A percentile compares a stretch with the other conserved stretches of the same genome.
phyloP scores from a whole-genome alignment of 331 rosid species.

The Cydonia oblonga region DNA sequence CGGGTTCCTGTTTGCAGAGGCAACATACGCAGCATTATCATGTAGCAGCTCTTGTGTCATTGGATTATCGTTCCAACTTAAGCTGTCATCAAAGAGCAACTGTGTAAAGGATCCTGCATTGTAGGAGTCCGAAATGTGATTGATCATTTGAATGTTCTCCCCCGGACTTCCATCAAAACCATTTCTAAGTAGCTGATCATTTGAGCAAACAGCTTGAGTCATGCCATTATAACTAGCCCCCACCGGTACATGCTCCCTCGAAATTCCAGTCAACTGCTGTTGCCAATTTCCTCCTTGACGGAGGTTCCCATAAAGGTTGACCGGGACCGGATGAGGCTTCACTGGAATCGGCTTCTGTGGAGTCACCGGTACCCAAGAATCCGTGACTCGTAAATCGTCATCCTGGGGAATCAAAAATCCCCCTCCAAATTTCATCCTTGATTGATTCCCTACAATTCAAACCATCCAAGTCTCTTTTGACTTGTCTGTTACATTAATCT shows the following conservation, averaged over 20 bases:
- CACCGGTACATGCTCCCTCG: neutral
- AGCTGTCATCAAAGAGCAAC: slow-evolving; percentile 15
- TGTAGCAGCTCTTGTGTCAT: slow-evolving; percentile 11
- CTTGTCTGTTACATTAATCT: neutral
- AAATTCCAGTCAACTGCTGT: slow-evolving; percentile 10
- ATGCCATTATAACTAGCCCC: slow-evolving; percentile 13
- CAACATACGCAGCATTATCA: slow-evolving; percentile 15
- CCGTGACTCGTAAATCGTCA: slow-evolving; percentile 15
- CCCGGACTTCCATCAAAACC: slow-evolving; percentile 8
- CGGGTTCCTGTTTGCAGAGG: slow-evolving; percentile 20
- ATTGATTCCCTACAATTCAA: slow-evolving; percentile 13
- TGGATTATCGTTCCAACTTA: neutral
- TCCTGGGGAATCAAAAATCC: slow-evolving; percentile 21
- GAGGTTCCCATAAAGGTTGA: slow-evolving; percentile 20
- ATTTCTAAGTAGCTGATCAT: slow-evolving; percentile 6
- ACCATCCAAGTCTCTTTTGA: neutral
- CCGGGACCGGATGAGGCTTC: slow-evolving; percentile 20
- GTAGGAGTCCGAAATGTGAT: slow-evolving; percentile 26
- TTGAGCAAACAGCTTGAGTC: neutral
- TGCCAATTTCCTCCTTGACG: slow-evolving; percentile 20
- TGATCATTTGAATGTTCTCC: slow-evolving; percentile 10
- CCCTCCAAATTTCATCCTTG: slow-evolving; percentile 32
- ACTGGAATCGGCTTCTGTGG: slow-evolving; percentile 37
- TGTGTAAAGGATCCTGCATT: slow-evolving; percentile 25
- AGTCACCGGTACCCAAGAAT: slow-evolving; percentile 43